phyloP scores from a whole-genome alignment of 2,329 filamentous ascomycete genomes.

The Botrytis sinoallii region DNA sequence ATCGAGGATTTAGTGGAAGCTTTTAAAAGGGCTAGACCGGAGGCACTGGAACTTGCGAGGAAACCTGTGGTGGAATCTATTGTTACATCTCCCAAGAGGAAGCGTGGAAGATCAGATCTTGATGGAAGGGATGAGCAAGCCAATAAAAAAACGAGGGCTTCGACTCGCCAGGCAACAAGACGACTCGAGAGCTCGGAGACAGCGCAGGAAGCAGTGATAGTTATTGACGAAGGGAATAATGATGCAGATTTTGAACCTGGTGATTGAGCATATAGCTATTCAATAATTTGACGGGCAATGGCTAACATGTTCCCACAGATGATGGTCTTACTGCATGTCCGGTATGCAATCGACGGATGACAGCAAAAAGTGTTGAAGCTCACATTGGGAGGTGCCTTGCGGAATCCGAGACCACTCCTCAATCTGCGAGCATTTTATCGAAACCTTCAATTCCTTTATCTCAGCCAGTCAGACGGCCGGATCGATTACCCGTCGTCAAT shows the following conservation, averaged over 20 bases:
- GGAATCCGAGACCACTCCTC: neutral
- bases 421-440: constrained; percentile 20
- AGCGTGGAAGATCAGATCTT: constrained; percentile 37
- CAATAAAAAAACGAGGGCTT: constrained; percentile 52
- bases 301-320: constrained; percentile 24
- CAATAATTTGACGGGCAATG: neutral
- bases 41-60: constrained; percentile 62
- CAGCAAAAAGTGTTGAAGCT: constrained; percentile 66
- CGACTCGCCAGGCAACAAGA: constrained; percentile 46
- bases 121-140: constrained; percentile 38
- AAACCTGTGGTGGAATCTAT: constrained; percentile 37
- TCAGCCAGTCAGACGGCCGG: constrained; percentile 23
- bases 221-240: constrained; percentile 33
- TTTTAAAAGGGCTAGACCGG: constrained; percentile 64
- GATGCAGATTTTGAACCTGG: constrained; percentile 35
- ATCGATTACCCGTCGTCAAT: constrained; percentile 68
- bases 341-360: constrained; percentile 60
- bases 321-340: constrained; percentile 76
- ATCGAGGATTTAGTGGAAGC: constrained; percentile 80
- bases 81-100: constrained; percentile 51
- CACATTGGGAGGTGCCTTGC: constrained; percentile 42
- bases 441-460: constrained; percentile 22
- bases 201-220: constrained; percentile 39
- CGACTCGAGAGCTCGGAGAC: constrained; percentile 23
- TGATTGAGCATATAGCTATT: constrained; percentile 17